Evolutionary conservation across 2,329 filamentous ascomycete species (phyloP).

Genomic region (Hymenoscyphus linearis): DNA sequence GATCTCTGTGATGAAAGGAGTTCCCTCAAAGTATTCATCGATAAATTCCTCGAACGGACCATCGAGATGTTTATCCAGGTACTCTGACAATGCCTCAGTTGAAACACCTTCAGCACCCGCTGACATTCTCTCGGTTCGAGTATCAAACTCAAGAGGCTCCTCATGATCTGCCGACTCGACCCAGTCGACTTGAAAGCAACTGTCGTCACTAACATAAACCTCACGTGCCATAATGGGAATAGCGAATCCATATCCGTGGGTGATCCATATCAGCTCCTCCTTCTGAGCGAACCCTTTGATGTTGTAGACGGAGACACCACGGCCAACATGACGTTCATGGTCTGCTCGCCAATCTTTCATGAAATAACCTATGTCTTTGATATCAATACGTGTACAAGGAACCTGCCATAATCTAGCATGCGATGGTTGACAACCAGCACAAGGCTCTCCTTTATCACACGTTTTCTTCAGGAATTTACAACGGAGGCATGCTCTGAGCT

Average conservation of each 20-base stretch:
- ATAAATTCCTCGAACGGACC: constrained; percentile 89
- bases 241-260: constrained; percentile 90
- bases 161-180: constrained; percentile 68
- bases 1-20: constrained; percentile 90
- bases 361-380: constrained; percentile 97
- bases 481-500: constrained; percentile 84
- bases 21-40: constrained; percentile 93
- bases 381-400: constrained; percentile 94
- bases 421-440: constrained; percentile 89
- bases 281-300: constrained; percentile 77
- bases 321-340: constrained; percentile 82
- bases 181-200: constrained; percentile 92
- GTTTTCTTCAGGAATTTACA: constrained; percentile 99
- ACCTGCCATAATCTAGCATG: constrained; percentile 96
- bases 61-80: constrained; percentile 92
- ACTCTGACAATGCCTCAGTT: constrained; percentile 74
- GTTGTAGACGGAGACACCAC: constrained; percentile 87
- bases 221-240: constrained; percentile 90
- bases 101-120: constrained; percentile 86
- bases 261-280: constrained; percentile 78
- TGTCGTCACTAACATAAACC: constrained; percentile 86
- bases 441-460: constrained; percentile 95
- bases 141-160: constrained; percentile 74
- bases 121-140: constrained; percentile 82
- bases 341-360: constrained; percentile 99